These are phyloP conservation scores for Sphaerulina vaccinii DNA, from an alignment of 2,329 filamentous ascomycete species.

Conservation along the genomic window DNA sequence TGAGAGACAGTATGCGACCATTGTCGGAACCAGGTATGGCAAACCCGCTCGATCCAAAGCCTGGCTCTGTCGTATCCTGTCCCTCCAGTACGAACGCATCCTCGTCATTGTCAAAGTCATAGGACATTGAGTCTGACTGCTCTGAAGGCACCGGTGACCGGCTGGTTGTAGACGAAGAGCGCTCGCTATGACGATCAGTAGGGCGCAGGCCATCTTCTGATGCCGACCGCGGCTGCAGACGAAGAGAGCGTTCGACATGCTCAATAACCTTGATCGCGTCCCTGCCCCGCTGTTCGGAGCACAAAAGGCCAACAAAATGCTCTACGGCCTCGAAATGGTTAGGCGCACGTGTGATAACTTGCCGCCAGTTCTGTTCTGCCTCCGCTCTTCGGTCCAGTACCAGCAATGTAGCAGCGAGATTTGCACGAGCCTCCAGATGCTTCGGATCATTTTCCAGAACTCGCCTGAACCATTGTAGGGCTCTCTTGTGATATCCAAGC, in stretches of 20 bases:
- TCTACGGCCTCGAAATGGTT: conserved; percentile 94
- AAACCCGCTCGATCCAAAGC: conserved; percentile 80
- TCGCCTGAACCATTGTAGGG: conserved; percentile 70
- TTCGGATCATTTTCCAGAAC: conserved; percentile 60
- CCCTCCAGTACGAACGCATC: conserved; percentile 39
- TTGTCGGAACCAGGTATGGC: conserved; percentile 82
- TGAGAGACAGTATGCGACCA: conserved; percentile 84
- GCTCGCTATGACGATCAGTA: conserved; percentile 58
- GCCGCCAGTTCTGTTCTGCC: conserved; percentile 81
- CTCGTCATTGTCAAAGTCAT: conserved; percentile 55
- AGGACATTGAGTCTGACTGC: conserved; percentile 56
- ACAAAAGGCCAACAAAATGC: conserved; percentile 85
- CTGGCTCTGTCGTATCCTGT: conserved; percentile 45
- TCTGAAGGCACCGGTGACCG: conserved; percentile 55
- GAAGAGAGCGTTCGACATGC: conserved; percentile 74
- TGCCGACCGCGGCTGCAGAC: conserved; percentile 53
- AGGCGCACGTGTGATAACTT: conserved; percentile 77
- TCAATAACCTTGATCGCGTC: conserved; percentile 88
- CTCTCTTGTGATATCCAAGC: conserved; percentile 77
- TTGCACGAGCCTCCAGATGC: conserved; percentile 91
- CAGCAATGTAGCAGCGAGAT: conserved; percentile 84
- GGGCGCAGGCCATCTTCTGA: conserved; percentile 49
- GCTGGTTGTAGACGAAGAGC: conserved; percentile 55
- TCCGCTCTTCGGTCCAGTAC: conserved; percentile 79
- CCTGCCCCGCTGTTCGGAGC: conserved; percentile 72